phyloP scores from a whole-genome alignment of 139 green algal species.

The Zygnema circumcarinatum region DNA sequence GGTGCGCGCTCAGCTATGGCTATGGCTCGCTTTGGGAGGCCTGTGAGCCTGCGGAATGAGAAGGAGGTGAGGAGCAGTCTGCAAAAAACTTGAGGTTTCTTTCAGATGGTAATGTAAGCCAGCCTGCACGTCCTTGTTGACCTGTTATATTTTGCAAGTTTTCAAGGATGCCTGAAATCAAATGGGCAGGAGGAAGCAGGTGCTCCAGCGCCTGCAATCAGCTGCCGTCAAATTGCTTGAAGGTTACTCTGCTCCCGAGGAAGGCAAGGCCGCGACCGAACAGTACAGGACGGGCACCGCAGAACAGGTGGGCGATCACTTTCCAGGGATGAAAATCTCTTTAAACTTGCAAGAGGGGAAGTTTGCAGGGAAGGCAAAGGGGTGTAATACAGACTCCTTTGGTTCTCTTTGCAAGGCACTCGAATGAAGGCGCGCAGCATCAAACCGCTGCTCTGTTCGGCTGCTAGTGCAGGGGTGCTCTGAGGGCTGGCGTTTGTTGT shows the following conservation, averaged over 20 bases:
- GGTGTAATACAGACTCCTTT: too few relatives aligned
- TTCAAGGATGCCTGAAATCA: not conserved
- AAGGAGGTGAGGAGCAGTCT: not conserved
- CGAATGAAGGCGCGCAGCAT: too few relatives aligned
- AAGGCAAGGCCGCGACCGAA: too few relatives aligned
- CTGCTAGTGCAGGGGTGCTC: too few relatives aligned
- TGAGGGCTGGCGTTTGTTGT: too few relatives aligned
- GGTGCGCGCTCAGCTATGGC: not conserved
- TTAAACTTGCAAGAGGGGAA: too few relatives aligned
- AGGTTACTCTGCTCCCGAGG: not conserved
- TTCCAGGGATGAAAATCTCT: too few relatives aligned
- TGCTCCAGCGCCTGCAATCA: not conserved
- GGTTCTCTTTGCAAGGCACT: too few relatives aligned
- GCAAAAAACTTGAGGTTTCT: not conserved
- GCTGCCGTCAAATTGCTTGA: not conserved
- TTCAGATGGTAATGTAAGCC: not conserved
- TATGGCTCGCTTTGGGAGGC: not conserved
- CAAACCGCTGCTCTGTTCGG: too few relatives aligned
- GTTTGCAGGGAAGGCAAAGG: too few relatives aligned
- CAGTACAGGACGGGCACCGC: too few relatives aligned
- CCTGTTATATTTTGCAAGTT: not conserved
- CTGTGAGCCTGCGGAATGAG: not conserved
- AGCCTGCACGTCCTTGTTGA: not conserved
- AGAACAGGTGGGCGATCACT: too few relatives aligned
- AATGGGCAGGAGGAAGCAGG: not conserved